phyloP scores from a whole-genome alignment of 2,329 filamentous ascomycete genomes.

The Colletotrichum godetiae region DNA sequence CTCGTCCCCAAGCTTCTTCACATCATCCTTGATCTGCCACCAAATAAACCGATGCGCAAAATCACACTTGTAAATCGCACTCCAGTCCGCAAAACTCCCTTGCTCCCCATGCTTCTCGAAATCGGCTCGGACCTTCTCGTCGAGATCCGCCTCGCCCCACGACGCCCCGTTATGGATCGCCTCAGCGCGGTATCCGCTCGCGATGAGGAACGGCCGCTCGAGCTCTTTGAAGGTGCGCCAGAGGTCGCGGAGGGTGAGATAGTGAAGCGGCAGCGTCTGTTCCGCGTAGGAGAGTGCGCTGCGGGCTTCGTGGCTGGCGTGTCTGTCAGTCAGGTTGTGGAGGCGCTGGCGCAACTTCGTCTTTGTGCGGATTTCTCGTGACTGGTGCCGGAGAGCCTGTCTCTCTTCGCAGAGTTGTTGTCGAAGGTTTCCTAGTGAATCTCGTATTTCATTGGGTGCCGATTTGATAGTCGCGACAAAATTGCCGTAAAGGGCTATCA shows the following conservation, averaged over 20 bases:
- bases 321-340: neutral
- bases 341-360: constrained; percentile 7
- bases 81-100: constrained; percentile 32
- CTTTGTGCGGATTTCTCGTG: constrained; percentile 20
- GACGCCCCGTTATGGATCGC: constrained; percentile 27
- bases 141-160: constrained; percentile 29
- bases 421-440: constrained; percentile 26
- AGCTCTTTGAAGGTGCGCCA: constrained; percentile 32
- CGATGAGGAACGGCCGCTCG: constrained; percentile 27
- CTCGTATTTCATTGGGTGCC: constrained; percentile 21
- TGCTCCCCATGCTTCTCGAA: constrained; percentile 27
- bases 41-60: constrained; percentile 33
- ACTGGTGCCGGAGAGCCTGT: constrained; percentile 30
- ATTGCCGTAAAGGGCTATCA: constrained; percentile 28
- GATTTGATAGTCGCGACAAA: constrained; percentile 26
- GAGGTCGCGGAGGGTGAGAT: constrained; percentile 29
- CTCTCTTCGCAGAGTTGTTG: constrained; percentile 30
- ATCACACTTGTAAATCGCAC: constrained; percentile 29
- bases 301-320: constrained; percentile 16
- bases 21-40: constrained; percentile 33
- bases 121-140: constrained; percentile 27
- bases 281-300: constrained; percentile 22
- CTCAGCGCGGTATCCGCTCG: constrained; percentile 30
- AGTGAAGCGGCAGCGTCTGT: constrained; percentile 26
- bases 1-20: constrained; percentile 26